Evolutionary conservation across 192 early-diverging fungal species (phyloP).

Genomic region (Gamsiella multidivaricata): DNA sequence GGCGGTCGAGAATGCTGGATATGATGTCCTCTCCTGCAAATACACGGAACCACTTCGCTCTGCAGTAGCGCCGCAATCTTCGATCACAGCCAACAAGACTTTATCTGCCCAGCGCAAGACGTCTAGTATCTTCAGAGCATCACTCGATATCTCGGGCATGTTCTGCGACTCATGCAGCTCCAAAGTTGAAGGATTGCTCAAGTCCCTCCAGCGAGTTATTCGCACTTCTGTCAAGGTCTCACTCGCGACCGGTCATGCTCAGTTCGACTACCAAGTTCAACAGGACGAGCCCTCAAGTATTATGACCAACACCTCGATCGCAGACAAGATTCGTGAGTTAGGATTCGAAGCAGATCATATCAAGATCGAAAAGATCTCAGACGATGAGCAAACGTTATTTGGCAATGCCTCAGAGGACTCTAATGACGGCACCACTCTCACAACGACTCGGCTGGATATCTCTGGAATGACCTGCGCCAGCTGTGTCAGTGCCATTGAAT

Average conservation of each 20-base stretch:
- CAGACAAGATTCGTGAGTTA: slow-evolving; percentile 48
- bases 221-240: slow-evolving; percentile 41
- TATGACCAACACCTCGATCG: slow-evolving; percentile 41
- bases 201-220: slow-evolving; percentile 35
- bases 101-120: not conserved
- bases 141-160: slow-evolving; percentile 58
- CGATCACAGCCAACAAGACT: not conserved
- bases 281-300: not conserved
- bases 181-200: slow-evolving; percentile 49
- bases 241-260: slow-evolving; percentile 36
- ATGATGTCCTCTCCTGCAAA: slow-evolving; percentile 65
- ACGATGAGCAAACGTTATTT: slow-evolving; percentile 11
- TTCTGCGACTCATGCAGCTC: slow-evolving; percentile 51
- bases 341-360: slow-evolving; percentile 61
- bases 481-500: slow-evolving; percentile 82
- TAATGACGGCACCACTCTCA: not conserved
- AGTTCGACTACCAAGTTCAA: slow-evolving; percentile 32
- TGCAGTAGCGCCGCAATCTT: slow-evolving; percentile 1
- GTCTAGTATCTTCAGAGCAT: slow-evolving; percentile 21
- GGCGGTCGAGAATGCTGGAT: slow-evolving; percentile 80
- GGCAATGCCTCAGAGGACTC: slow-evolving; percentile 2
- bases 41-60: slow-evolving; percentile 27
- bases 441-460: slow-evolving; percentile 56
- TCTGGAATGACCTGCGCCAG: slow-evolving; percentile 90
- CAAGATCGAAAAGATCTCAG: slow-evolving; percentile 24